Evolutionary conservation across 1,139 yeast genomes (phyloP), one percentile per base, ranked within the genome.

Genomic region (Yamadazyma sp.): DNA sequence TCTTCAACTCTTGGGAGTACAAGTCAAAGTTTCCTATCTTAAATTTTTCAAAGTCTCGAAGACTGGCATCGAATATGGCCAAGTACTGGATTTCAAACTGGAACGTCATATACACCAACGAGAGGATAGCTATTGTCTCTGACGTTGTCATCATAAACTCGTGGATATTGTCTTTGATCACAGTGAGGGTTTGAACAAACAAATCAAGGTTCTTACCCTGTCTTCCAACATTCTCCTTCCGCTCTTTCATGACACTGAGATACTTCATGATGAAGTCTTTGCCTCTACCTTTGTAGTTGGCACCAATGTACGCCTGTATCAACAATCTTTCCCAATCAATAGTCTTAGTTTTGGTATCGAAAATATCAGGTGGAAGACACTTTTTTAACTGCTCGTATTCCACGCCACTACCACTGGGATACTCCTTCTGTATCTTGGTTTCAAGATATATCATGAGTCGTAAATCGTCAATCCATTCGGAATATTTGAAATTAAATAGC

Each of bases 401-500:
- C 3, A 5, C 12, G 3, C 11, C 10, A 3, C 9, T 21, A 3
- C 15, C 16, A 4, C 13, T 21, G 20, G 33, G 25, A 9, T 4
- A 9, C n/a, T 31, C 28, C 13, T 10, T 20, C 12, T 26, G 16
- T n/a, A 36, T 31, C 10, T 14, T 14, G 3, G 10, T 21, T 15
- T 27, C 28, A 8, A 36, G 16, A 18, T 26, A 15, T 13, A 36
- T 28, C 15, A 38, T 33, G 4, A 45, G 36, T 16, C 17, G 16
- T 22, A 23, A 22, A 36, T 46, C 47, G 7, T 33, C 28, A 2
- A 45, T 21, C 40, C 40, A 39, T 7, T 35, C 29, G 21, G 35
- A 16, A 30, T 38, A 43, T 24, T 46, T 45, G 10, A 38, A 30
- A 15, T 45, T 43, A 38, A 42, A 46, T 3, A 46, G 24, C 4